These are phyloP conservation scores for Dimargaris cristalligena DNA, from an alignment of 192 early-diverging fungal genomes.

Conservation along the genomic window DNA sequence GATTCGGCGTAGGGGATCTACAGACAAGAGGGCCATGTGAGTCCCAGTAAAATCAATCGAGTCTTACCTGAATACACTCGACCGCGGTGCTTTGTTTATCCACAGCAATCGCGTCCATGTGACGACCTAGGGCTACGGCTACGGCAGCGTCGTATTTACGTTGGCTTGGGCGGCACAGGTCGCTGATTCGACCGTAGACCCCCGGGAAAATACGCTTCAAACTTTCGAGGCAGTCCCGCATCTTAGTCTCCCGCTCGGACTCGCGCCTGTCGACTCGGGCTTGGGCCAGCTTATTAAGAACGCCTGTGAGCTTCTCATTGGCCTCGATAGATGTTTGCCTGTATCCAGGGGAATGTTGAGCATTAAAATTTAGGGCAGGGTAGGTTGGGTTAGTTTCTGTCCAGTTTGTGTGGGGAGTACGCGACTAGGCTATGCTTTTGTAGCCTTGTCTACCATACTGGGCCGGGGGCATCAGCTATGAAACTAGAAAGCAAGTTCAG, in stretches of 20 bases:
- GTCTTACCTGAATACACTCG: constrained; percentile 79
- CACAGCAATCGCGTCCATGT: constrained; percentile 90
- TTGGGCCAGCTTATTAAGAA: constrained; percentile 56
- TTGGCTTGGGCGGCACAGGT: constrained; percentile 86
- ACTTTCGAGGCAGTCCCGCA: constrained; percentile 57
- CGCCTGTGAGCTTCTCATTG: constrained; percentile 70
- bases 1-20: too few relatives aligned
- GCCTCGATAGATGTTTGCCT: constrained; percentile 45
- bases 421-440: too few relatives aligned
- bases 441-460: too few relatives aligned
- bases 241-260: constrained; percentile 56
- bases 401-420: too few relatives aligned
- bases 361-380: too few relatives aligned
- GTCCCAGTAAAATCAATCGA: too few relatives aligned
- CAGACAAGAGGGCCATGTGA: too few relatives aligned
- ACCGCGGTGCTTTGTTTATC: constrained; percentile 82
- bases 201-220: constrained; percentile 78
- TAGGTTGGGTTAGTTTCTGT: too few relatives aligned
- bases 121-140: constrained; percentile 71
- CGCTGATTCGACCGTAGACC: constrained; percentile 74
- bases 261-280: constrained; percentile 72
- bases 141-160: constrained; percentile 78
- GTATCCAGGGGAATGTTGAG: too few relatives aligned
- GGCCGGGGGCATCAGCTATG: too few relatives aligned
- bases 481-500: too few relatives aligned